A percentile compares a stretch with the other conserved stretches of the same genome.
Evolutionary conservation across 2,329 filamentous ascomycete species (phyloP).

Genomic region (Fusarium musae): DNA sequence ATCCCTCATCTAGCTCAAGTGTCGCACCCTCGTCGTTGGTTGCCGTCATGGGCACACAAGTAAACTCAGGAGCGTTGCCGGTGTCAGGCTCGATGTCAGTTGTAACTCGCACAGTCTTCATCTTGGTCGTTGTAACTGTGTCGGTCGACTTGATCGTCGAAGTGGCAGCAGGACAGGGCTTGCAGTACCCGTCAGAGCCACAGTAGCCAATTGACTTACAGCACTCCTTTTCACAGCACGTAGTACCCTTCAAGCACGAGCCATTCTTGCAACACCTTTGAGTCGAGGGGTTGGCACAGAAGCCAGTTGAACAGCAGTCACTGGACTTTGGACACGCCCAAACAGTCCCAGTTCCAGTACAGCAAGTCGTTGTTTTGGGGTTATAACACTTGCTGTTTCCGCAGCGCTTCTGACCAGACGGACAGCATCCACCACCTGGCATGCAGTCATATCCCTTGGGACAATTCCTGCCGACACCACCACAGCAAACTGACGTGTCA

Average conservation of each 20-base stretch:
- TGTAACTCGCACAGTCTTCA: conserved; percentile 1
- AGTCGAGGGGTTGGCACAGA: neutral
- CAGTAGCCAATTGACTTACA: neutral
- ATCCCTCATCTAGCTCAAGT: conserved; percentile 4
- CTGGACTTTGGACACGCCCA: neutral
- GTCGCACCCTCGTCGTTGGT: neutral
- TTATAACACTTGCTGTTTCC: conserved; percentile 22
- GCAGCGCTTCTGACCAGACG: neutral
- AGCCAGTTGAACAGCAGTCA: conserved; percentile 1
- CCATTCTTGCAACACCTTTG: conserved; percentile 13
- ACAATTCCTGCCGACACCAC: neutral
- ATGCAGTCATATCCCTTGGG: conserved; percentile 8
- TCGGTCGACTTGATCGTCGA: neutral
- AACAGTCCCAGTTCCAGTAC: neutral
- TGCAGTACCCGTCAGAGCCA: neutral
- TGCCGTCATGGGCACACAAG: conserved; percentile 3
- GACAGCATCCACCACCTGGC: conserved; percentile 7
- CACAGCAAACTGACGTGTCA: neutral
- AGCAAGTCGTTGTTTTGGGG: neutral
- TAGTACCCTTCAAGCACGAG: neutral
- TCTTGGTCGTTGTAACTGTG: conserved; percentile 1
- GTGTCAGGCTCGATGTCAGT: conserved; percentile 12
- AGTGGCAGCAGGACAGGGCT: conserved; percentile 5
- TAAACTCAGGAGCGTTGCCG: conserved; percentile 10
- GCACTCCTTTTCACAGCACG: conserved; percentile 10